Percentiles rank a stretch among this genome's conserved stretches.
Evolutionary conservation across 2,329 filamentous ascomycete species (phyloP).

Genomic region (Aspergillus fischeri): DNA sequence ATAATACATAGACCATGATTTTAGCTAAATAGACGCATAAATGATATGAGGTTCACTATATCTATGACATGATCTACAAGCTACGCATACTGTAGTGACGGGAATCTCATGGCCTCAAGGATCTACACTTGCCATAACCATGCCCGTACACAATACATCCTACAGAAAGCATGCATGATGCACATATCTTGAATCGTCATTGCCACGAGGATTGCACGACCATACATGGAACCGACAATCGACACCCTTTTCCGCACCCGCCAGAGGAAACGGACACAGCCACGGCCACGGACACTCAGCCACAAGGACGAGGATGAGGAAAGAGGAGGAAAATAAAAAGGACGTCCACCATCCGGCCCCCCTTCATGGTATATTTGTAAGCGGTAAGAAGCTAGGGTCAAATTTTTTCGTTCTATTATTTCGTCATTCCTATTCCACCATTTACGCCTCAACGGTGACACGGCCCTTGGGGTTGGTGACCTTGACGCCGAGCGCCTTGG

Average conservation of each 20-base stretch:
- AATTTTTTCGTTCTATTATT: slow-evolving; percentile 44
- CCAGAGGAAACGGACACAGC: slow-evolving; percentile 12
- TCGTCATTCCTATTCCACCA: slow-evolving; percentile 10
- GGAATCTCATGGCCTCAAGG: too few relatives aligned
- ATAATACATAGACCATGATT: too few relatives aligned
- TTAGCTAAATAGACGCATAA: too few relatives aligned
- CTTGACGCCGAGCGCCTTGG: slow-evolving; percentile 98
- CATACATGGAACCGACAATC: slow-evolving; percentile 23
- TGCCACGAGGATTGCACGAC: slow-evolving; percentile 24
- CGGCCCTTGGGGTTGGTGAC: slow-evolving; percentile 99
- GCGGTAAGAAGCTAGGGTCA: neutral
- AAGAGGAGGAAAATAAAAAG: neutral
- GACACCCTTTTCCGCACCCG: slow-evolving; percentile 13
- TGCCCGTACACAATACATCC: too few relatives aligned
- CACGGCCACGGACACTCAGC: slow-evolving; percentile 12
- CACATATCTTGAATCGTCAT: slow-evolving; percentile 28
- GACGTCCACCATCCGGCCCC: neutral
- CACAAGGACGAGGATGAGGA: slow-evolving; percentile 20
- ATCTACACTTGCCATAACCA: too few relatives aligned
- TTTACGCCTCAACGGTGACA: slow-evolving; percentile 85
- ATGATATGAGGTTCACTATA: too few relatives aligned
- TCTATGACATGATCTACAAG: too few relatives aligned
- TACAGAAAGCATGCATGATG: slow-evolving; percentile 17
- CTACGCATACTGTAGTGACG: too few relatives aligned
- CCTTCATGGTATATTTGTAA: neutral